These are phyloP conservation scores for Striga hermonthica DNA, from an alignment of 305 asterid genomes.

Conservation along the genomic window DNA sequence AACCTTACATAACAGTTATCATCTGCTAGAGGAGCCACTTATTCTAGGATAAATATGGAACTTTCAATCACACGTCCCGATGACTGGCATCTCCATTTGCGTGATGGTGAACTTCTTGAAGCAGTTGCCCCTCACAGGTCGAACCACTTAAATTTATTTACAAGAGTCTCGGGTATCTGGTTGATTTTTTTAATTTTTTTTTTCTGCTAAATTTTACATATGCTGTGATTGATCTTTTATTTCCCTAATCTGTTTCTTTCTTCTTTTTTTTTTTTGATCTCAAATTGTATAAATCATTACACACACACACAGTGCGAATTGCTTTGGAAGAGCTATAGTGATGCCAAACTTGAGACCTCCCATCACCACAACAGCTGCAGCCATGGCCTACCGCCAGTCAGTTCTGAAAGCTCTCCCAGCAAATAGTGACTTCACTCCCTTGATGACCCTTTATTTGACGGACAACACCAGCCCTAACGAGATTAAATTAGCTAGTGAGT, in stretches of 20 bases:
- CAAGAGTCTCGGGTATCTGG: not conserved
- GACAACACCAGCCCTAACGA: slow-evolving; percentile 75
- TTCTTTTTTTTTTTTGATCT: slow-evolving; percentile 4
- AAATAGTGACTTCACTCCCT: slow-evolving; percentile 61
- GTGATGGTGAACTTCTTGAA: slow-evolving; percentile 86
- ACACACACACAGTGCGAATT: slow-evolving; percentile 51
- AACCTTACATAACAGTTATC: slow-evolving; percentile 33
- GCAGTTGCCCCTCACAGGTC: slow-evolving; percentile 82
- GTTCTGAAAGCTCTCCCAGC: slow-evolving; percentile 69
- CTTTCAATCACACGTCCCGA: slow-evolving; percentile 79
- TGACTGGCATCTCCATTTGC: slow-evolving; percentile 99
- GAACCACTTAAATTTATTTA: not conserved
- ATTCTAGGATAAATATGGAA: slow-evolving; percentile 52
- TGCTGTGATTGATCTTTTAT: not conserved
- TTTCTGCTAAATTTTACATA: not conserved
- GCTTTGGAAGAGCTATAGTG: slow-evolving; percentile 86
- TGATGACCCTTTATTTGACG: slow-evolving; percentile 95
- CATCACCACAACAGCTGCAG: slow-evolving; percentile 77
- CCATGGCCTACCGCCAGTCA: slow-evolving; percentile 61
- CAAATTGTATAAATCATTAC: not conserved
- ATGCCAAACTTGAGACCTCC: slow-evolving; percentile 96
- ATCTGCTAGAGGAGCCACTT: slow-evolving; percentile 31
- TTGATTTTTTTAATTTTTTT: not conserved
- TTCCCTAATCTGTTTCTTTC: not conserved
- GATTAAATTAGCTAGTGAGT: slow-evolving; percentile 84